These are phyloP conservation scores for Crithidia fasciculata DNA, from an alignment of 208 protist species.

Conservation along the genomic window DNA sequence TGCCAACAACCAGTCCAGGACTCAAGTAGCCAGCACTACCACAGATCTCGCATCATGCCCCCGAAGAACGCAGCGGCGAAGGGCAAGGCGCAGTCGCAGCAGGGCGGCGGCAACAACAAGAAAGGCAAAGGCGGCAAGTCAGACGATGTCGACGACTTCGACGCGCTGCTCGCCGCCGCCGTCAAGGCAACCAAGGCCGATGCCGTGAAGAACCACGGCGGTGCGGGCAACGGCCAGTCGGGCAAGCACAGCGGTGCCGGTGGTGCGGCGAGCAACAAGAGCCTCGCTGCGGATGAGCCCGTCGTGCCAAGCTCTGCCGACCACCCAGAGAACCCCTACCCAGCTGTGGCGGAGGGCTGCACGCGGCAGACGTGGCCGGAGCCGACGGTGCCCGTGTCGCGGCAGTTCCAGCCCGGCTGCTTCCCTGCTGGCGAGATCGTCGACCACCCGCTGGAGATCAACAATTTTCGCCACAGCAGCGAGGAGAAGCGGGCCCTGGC, in stretches of 20 bases:
- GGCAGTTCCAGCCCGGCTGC: constrained; percentile 70
- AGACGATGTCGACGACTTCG: constrained; percentile 75
- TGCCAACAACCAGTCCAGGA: too few relatives aligned
- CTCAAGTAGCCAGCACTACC: not conserved
- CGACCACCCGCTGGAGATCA: constrained; percentile 92
- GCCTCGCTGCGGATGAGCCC: constrained; percentile 48
- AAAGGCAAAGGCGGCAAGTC: constrained; percentile 53
- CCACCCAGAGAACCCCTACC: constrained; percentile 87
- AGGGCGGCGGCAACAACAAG: constrained; percentile 24
- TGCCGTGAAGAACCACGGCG: constrained; percentile 49
- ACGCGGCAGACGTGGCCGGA: constrained; percentile 92
- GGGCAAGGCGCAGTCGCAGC: constrained; percentile 18
- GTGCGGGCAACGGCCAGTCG: constrained; percentile 22
- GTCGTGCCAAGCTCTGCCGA: constrained; percentile 62
- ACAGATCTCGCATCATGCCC: constrained; percentile 31
- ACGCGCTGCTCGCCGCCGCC: constrained; percentile 69
- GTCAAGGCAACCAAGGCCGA: constrained; percentile 59
- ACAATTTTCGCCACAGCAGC: constrained; percentile 89
- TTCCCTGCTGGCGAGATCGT: constrained; percentile 88
- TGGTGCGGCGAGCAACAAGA: constrained; percentile 16
- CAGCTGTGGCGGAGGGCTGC: constrained; percentile 37
- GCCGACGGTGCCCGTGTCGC: constrained; percentile 91
- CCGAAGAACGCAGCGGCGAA: constrained; percentile 37
- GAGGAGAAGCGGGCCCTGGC: constrained; percentile 94
- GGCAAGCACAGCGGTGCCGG: not conserved